Conservation (phyloP, 2,329 filamentous ascomycete genomes). For the Cladobotryum protrusum region DNA sequence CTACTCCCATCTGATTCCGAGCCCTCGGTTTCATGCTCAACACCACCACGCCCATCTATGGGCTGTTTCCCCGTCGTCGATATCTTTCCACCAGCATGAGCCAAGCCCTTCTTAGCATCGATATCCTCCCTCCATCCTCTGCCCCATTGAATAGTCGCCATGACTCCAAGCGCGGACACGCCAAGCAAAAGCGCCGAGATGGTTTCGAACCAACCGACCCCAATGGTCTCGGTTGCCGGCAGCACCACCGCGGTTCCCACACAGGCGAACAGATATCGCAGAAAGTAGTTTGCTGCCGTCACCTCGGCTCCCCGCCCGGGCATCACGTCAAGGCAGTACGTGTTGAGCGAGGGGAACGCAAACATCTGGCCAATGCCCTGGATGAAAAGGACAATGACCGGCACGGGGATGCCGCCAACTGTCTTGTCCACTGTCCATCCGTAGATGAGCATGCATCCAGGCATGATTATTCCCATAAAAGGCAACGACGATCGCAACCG, state of each 20-base stretch:
- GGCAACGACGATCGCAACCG: constrained; percentile 53
- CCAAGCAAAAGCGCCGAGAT: constrained; percentile 42
- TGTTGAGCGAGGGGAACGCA: constrained; percentile 69
- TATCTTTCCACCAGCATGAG: not conserved
- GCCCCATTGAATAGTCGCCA: constrained; percentile 34
- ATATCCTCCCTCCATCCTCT: constrained; percentile 33
- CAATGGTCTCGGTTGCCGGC: constrained; percentile 66
- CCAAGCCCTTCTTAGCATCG: constrained; percentile 17
- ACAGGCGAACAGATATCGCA: constrained; percentile 70
- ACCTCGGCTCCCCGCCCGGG: constrained; percentile 62
- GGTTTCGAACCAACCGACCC: constrained; percentile 76
- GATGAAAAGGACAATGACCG: constrained; percentile 66
- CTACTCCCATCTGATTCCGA: too few relatives aligned
- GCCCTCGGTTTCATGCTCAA: too few relatives aligned
- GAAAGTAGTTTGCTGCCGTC: constrained; percentile 72
- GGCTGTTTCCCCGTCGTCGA: not conserved
- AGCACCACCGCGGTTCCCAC: constrained; percentile 64
- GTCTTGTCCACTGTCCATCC: constrained; percentile 45
- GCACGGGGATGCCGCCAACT: constrained; percentile 50
- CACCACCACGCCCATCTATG: too few relatives aligned
- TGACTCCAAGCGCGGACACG: constrained; percentile 29
- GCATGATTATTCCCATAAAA: constrained; percentile 52
- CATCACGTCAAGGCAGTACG: constrained; percentile 80
- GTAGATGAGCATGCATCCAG: constrained; percentile 59
- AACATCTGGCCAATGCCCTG: constrained; percentile 71